These are phyloP conservation scores for Botryosphaeria agaves DNA, from an alignment of 2,329 filamentous ascomycete species.

Conservation along the genomic window DNA sequence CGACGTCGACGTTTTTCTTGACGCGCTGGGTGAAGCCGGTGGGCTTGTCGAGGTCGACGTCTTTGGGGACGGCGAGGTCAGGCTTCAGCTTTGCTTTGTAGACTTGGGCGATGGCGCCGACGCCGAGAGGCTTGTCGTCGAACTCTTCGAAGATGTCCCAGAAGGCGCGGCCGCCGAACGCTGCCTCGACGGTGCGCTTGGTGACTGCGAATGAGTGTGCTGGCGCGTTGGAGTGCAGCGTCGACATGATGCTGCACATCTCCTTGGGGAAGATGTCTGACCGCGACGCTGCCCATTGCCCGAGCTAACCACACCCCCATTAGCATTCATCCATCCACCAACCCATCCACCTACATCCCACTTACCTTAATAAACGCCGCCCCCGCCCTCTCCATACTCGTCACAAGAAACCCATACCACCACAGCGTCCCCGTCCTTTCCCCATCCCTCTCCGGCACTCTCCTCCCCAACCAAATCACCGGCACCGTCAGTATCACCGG, in stretches of 20 bases:
- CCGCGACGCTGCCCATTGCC: conserved; percentile 94
- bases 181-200: conserved; percentile 59
- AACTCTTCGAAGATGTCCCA: conserved; percentile 96
- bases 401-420: conserved; percentile 88
- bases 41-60: conserved; percentile 27
- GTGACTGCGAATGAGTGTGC: conserved; percentile 74
- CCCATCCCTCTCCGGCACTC: conserved; percentile 46
- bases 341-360: not conserved
- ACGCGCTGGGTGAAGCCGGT: conserved; percentile 50
- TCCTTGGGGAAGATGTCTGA: conserved; percentile 91
- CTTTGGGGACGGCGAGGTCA: conserved; percentile 49
- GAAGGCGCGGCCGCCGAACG: conserved; percentile 66
- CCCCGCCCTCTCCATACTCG: conserved; percentile 79
- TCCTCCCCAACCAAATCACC: conserved; percentile 57
- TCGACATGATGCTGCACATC: conserved; percentile 86
- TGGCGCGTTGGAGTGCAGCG: conserved; percentile 84
- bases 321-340: not conserved
- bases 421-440: conserved; percentile 71
- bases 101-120: conserved; percentile 92
- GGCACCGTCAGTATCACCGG: conserved; percentile 74
- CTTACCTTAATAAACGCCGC: conserved; percentile 90
- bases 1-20: conserved; percentile 62
- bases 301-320: conserved; percentile 38
- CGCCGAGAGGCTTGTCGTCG: conserved; percentile 71
- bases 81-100: conserved; percentile 88